A percentile compares a stretch with the other conserved stretches of the same genome.
Conservation (phyloP, 2,329 filamentous ascomycete genomes). For the Blumeria graminis region DNA sequence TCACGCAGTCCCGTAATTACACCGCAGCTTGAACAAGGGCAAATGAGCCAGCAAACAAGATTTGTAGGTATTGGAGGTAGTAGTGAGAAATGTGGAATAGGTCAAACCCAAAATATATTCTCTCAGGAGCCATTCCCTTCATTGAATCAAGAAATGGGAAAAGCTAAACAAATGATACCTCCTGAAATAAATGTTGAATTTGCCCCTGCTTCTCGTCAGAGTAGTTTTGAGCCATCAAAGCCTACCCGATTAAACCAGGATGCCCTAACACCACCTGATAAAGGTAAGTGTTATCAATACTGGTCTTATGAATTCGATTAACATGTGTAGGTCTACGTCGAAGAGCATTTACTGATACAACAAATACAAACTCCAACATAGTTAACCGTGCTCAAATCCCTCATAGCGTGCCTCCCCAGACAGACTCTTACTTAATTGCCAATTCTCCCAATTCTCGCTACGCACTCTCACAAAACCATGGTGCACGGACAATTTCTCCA, state of each 20-base stretch:
- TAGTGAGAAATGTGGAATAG: constrained; percentile 22
- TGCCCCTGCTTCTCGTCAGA: constrained; percentile 47
- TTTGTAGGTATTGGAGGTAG: background rate
- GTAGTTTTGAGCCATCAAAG: constrained; percentile 41
- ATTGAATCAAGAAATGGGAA: constrained; percentile 35
- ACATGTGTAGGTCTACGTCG: constrained; percentile 14
- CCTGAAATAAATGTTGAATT: constrained; percentile 89
- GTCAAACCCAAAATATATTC: constrained; percentile 25
- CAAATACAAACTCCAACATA: constrained; percentile 9
- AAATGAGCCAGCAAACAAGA: constrained; percentile 21
- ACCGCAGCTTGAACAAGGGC: constrained; percentile 32
- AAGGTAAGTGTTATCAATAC: constrained; percentile 22
- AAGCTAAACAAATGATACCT: constrained; percentile 57
- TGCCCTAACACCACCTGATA: constrained; percentile 60
- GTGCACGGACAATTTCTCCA: constrained; percentile 23
- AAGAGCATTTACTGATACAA: constrained; percentile 16
- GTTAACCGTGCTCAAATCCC: constrained; percentile 26
- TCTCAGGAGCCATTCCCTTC: constrained; percentile 24
- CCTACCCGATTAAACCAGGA: constrained; percentile 40
- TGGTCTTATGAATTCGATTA: constrained; percentile 4
- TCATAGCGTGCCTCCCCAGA: constrained; percentile 29
- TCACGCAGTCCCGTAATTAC: constrained; percentile 49
- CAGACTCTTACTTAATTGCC: constrained; percentile 23
- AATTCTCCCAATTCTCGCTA: constrained; percentile 23
- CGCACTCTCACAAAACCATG: constrained; percentile 34